phyloP scores from a whole-genome alignment of 495 filamentous ascomycete species.

The Xylaria longipes region DNA sequence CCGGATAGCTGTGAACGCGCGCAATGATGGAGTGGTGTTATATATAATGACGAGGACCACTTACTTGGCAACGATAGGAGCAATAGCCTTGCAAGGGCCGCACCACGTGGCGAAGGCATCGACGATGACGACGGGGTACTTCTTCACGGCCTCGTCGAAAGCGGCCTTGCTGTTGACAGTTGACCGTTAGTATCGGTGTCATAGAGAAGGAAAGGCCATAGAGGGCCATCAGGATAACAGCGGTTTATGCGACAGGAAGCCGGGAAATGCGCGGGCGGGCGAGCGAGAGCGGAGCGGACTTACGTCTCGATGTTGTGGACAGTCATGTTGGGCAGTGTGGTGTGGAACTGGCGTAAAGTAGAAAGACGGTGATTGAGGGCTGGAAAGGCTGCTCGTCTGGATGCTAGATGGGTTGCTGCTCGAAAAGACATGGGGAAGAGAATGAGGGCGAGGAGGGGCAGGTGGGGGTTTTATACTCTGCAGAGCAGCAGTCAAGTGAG shows the following conservation, averaged over 20 bases:
- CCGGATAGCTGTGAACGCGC: neutral
- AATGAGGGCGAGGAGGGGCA: constrained; percentile 29
- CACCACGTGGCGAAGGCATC: constrained; percentile 94
- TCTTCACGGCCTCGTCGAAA: constrained; percentile 64
- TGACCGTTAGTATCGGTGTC: constrained; percentile 27
- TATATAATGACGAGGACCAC: constrained; percentile 28
- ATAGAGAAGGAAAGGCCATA: constrained; percentile 6
- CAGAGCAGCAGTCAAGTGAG: neutral
- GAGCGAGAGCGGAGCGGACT: constrained; percentile 32
- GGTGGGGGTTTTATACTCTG: constrained; percentile 32
- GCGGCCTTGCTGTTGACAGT: constrained; percentile 59
- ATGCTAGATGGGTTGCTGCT: constrained; percentile 30
- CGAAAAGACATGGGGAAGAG: constrained; percentile 38
- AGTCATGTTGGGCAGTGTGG: constrained; percentile 52
- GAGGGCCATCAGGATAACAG: neutral
- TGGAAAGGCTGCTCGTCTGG: constrained; percentile 34
- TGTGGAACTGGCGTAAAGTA: constrained; percentile 46
- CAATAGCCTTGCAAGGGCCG: constrained; percentile 91
- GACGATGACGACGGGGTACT: constrained; percentile 70
- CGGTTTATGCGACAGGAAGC: constrained; percentile 3
- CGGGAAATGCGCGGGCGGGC: constrained; percentile 2
- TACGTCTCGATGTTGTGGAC: constrained; percentile 51
- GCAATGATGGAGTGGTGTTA: neutral
- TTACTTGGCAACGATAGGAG: constrained; percentile 73
- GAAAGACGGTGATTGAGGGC: constrained; percentile 29